Percentiles rank a stretch among this genome's conserved stretches.
Evolutionary conservation across 768 basidiomycete species (phyloP).

Genomic region (Krasilnikovozyma curviuscula): DNA sequence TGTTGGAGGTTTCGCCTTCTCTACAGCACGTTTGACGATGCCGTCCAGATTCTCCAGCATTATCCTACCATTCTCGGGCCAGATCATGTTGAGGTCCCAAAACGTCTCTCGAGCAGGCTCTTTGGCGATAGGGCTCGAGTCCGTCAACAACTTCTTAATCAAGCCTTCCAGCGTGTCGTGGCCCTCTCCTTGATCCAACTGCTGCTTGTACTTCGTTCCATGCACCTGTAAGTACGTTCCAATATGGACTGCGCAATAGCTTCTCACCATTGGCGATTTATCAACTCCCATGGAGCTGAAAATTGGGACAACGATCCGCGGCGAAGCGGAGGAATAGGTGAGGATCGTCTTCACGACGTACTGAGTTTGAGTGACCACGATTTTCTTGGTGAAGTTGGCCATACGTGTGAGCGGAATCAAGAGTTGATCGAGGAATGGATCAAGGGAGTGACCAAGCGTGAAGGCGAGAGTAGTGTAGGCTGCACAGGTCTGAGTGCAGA

Average conservation of each 20-base stretch:
- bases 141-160: constrained; percentile 51
- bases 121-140: constrained; percentile 59
- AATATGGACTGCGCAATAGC: constrained; percentile 47
- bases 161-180: constrained; percentile 54
- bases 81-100: constrained; percentile 60
- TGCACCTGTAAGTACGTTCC: constrained; percentile 58
- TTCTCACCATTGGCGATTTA: constrained; percentile 58
- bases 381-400: constrained; percentile 82
- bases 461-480: constrained; percentile 56
- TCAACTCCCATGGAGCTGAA: constrained; percentile 53
- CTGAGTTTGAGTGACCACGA: constrained; percentile 72
- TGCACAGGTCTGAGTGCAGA: constrained; percentile 54
- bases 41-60: constrained; percentile 52
- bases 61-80: constrained; percentile 46
- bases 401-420: constrained; percentile 62
- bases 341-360: constrained; percentile 48
- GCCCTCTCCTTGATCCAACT: constrained; percentile 49
- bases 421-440: constrained; percentile 59
- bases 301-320: constrained; percentile 47
- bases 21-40: constrained; percentile 55
- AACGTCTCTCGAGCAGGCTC: constrained; percentile 52
- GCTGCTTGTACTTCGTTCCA: constrained; percentile 39
- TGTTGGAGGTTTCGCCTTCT: constrained; percentile 50
- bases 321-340: constrained; percentile 46
- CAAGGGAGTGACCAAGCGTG: constrained; percentile 46